A percentile compares a stretch with the other conserved stretches of the same genome.
Evolutionary conservation across 768 basidiomycete species (phyloP).

Genomic region (Boletus reticuloceps): DNA sequence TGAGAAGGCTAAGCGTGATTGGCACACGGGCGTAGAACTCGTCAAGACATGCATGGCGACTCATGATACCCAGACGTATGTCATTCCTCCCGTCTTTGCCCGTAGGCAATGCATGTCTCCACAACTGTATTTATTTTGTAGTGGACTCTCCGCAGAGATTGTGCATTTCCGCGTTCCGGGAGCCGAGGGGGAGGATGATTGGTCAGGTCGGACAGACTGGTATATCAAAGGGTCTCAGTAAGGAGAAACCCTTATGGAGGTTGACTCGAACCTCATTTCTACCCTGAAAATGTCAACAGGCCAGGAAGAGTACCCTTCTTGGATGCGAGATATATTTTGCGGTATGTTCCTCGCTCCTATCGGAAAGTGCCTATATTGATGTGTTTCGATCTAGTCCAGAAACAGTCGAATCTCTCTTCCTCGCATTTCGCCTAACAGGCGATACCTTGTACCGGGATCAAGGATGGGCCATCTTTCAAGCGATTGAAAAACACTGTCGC

Average conservation of each 20-base stretch:
- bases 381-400: constrained; percentile 61
- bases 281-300: constrained; percentile 11
- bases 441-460: constrained; percentile 75
- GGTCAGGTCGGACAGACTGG: constrained; percentile 61
- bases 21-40: constrained; percentile 77
- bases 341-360: constrained; percentile 39
- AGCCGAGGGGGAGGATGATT: constrained; percentile 46
- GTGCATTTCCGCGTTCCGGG: constrained; percentile 74
- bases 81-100: constrained; percentile 5
- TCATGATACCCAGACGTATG: constrained; percentile 80
- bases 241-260: constrained; percentile 13
- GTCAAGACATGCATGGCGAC: constrained; percentile 87
- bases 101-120: not conserved
- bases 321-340: constrained; percentile 91
- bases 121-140: constrained; percentile 24
- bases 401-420: constrained; percentile 91
- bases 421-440: constrained; percentile 88
- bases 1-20: constrained; percentile 65
- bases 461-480: constrained; percentile 88
- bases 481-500: constrained; percentile 81
- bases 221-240: constrained; percentile 84
- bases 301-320: constrained; percentile 42
- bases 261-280: not conserved
- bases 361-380: not conserved
- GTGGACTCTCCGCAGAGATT: constrained; percentile 87